Conservation (phyloP, 495 filamentous ascomycete species). For the Daldinia grandis region DNA sequence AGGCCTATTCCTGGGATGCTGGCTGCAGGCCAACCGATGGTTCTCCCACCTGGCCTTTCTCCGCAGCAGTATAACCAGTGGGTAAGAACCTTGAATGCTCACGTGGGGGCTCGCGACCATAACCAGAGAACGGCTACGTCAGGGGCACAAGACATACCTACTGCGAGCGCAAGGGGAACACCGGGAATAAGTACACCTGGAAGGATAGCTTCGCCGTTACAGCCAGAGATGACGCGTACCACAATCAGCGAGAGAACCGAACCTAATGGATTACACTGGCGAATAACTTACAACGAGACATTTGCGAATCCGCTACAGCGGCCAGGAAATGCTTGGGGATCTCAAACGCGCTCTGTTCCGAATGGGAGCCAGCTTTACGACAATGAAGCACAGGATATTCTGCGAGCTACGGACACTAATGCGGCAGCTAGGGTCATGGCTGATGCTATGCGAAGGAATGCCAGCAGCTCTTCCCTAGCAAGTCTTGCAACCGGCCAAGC, state of each 20-base stretch:
- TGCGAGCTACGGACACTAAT: slow-evolving; percentile 53
- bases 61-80: slow-evolving; percentile 43
- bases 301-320: slow-evolving; percentile 30
- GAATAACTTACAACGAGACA: slow-evolving; percentile 34
- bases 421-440: slow-evolving; percentile 53
- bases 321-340: slow-evolving; percentile 11
- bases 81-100: slow-evolving; percentile 33
- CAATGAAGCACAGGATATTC: slow-evolving; percentile 50
- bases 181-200: slow-evolving; percentile 36
- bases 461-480: slow-evolving; percentile 53
- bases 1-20: slow-evolving; percentile 24
- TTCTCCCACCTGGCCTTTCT: slow-evolving; percentile 16
- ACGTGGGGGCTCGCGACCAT: slow-evolving; percentile 18
- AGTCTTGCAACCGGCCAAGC: slow-evolving; percentile 44
- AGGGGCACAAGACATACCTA: slow-evolving; percentile 12
- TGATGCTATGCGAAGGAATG: slow-evolving; percentile 58
- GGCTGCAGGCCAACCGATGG: slow-evolving; percentile 28
- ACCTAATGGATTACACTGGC: slow-evolving; percentile 33
- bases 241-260: slow-evolving; percentile 28
- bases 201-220: slow-evolving; percentile 35
- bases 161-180: slow-evolving; percentile 1
- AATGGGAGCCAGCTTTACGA: slow-evolving; percentile 39
- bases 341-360: slow-evolving; percentile 25
- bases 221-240: slow-evolving; percentile 31
- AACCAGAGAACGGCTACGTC: slow-evolving; percentile 11